phyloP scores from a whole-genome alignment of 106 monocot species.

The Dioscorea zingiberensis region DNA sequence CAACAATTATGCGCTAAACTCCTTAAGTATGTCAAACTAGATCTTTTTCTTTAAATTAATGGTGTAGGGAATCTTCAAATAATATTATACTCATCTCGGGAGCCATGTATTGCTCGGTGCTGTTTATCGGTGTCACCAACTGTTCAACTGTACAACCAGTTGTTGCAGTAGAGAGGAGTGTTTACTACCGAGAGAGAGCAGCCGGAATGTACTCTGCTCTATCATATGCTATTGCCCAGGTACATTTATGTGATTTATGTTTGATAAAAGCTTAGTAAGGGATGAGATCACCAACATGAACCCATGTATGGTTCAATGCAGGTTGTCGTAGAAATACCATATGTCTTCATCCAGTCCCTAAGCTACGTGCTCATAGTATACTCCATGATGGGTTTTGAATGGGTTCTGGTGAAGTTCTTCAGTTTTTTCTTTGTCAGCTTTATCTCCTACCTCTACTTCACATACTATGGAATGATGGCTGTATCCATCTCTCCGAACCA shows the following conservation, averaged over 20 bases:
- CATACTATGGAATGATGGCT: constrained; percentile 73
- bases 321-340: constrained; percentile 68
- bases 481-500: constrained; percentile 50
- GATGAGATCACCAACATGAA: too few relatives aligned
- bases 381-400: constrained; percentile 47
- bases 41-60: too few relatives aligned
- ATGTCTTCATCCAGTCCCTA: constrained; percentile 38
- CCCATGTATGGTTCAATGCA: constrained; percentile 6
- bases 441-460: constrained; percentile 58
- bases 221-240: constrained; percentile 70
- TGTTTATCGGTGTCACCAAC: too few relatives aligned
- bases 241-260: constrained; percentile 8
- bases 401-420: constrained; percentile 49
- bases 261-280: too few relatives aligned
- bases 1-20: too few relatives aligned
- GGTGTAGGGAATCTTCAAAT: too few relatives aligned
- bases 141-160: constrained; percentile 19
- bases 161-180: constrained; percentile 44
- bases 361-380: constrained; percentile 42
- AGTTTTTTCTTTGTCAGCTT: constrained; percentile 54
- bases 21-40: too few relatives aligned
- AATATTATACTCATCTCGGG: too few relatives aligned
- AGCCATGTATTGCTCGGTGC: too few relatives aligned
- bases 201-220: constrained; percentile 85
- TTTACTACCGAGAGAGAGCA: constrained; percentile 73